A percentile compares a stretch with the other conserved stretches of the same genome.
These are phyloP conservation scores for Pyrenophora teres DNA, from an alignment of 2,329 filamentous ascomycete genomes.

Conservation along the genomic window DNA sequence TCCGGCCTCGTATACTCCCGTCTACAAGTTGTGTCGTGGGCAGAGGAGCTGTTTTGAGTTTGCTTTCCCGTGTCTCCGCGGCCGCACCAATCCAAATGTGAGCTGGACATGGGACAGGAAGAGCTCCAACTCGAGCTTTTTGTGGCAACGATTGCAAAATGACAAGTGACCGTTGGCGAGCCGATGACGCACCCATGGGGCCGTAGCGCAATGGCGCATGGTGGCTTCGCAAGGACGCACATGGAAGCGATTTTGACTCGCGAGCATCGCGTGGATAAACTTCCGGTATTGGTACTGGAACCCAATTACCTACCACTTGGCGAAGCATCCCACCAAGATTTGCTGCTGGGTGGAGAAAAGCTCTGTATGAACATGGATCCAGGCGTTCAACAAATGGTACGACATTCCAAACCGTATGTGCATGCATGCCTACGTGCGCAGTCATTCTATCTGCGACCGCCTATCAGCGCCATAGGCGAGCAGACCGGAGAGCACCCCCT, in stretches of 20 bases:
- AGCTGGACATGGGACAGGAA: conserved; percentile 7
- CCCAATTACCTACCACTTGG: no score
- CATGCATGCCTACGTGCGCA: conserved; percentile 2
- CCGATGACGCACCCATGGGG: conserved; percentile 8
- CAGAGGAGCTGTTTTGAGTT: conserved; percentile 3
- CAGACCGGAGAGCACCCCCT: not conserved
- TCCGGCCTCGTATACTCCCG: not conserved
- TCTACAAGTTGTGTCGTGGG: not conserved
- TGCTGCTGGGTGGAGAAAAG: no score
- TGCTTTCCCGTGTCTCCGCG: conserved; percentile 11
- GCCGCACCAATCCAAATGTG: conserved; percentile 7
- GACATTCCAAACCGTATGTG: not conserved
- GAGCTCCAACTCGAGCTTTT: not conserved
- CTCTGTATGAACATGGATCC: not conserved
- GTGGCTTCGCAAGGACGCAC: conserved; percentile 5
- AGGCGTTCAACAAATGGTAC: not conserved
- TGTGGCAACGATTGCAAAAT: no score
- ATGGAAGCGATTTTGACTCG: not conserved
- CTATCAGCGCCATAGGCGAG: not conserved
- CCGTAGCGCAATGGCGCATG: conserved; percentile 8
- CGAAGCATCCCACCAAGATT: no score
- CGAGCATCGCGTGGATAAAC: conserved; percentile 14
- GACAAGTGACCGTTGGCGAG: conserved; percentile 1
- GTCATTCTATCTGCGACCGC: not conserved
- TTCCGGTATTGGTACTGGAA: conserved; percentile 1